A percentile compares a stretch with the other conserved stretches of the same genome.
phyloP scores from a whole-genome alignment of 2,329 filamentous ascomycete species.

The Neonectria ditissima region DNA sequence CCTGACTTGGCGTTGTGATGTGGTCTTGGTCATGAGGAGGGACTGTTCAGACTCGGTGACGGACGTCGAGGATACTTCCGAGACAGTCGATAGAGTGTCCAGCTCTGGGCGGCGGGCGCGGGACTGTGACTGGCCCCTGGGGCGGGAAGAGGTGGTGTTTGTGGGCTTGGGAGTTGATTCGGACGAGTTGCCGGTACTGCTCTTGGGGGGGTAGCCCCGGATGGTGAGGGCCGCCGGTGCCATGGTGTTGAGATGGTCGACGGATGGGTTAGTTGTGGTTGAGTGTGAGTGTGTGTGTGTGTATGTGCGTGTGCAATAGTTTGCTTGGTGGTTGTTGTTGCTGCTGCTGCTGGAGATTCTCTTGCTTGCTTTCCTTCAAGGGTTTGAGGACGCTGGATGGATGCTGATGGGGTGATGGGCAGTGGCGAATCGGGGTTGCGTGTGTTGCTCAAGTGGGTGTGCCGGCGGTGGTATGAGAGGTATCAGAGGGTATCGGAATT shows the following conservation, averaged over 20 bases:
- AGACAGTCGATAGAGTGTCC: conserved; percentile 43
- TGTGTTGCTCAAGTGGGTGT: conserved; percentile 17
- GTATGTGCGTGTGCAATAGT: no score
- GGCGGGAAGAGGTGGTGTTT: conserved; percentile 29
- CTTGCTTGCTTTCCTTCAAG: not conserved
- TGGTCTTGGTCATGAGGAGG: conserved; percentile 19
- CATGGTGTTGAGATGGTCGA: conserved; percentile 31
- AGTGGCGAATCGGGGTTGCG: not conserved
- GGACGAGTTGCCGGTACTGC: conserved; percentile 26
- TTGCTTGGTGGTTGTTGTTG: conserved; percentile 17
- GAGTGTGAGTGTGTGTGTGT: not conserved
- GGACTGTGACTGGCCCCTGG: conserved; percentile 39
- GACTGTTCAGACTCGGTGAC: conserved; percentile 15
- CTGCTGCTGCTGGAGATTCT: conserved; percentile 27
- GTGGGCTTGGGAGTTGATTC: conserved; percentile 34
- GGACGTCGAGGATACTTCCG: conserved; percentile 37
- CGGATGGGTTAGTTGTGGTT: not conserved
- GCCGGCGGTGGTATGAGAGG: no score
- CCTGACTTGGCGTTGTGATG: conserved; percentile 3
- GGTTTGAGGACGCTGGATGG: not conserved
- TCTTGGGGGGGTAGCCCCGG: conserved; percentile 40
- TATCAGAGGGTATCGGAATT: not conserved
- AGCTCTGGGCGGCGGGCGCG: conserved; percentile 32
- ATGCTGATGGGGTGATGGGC: conserved; percentile 24
- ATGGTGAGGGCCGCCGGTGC: conserved; percentile 40